Percentiles rank a stretch among this genome's conserved stretches.
Conservation (phyloP, 31 red algal genomes). For the Porphyra umbilicalis region DNA sequence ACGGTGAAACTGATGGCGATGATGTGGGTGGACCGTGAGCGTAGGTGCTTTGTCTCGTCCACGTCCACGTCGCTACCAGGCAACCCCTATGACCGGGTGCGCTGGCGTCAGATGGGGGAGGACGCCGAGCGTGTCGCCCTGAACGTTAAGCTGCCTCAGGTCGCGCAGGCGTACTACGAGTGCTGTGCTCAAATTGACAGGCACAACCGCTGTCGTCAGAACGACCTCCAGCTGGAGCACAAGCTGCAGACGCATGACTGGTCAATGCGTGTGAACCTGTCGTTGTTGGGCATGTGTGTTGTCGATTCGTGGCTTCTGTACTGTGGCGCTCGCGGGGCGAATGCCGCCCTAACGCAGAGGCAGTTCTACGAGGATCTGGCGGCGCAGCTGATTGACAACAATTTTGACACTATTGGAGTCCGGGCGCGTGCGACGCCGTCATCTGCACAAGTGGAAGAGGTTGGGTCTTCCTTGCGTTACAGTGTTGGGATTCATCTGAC, state of each 20-base stretch:
- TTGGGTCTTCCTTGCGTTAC: neutral
- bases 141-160: neutral
- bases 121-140: neutral
- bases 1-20: neutral
- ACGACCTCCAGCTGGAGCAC: conserved; percentile 20
- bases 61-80: neutral
- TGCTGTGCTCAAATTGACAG: conserved; percentile 20
- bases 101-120: neutral
- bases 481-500: no score
- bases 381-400: neutral
- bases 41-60: neutral
- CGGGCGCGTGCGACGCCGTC: no score
- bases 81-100: neutral
- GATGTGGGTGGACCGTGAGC: neutral
- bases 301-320: conserved; percentile 23
- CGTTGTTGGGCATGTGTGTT: conserved; percentile 11
- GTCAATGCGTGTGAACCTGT: neutral
- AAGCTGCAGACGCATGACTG: conserved; percentile 7
- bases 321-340: neutral
- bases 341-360: neutral
- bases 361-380: neutral
- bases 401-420: neutral
- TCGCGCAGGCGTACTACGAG: conserved; percentile 13
- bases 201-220: conserved; percentile 26
- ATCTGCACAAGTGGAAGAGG: no score